Evolutionary conservation across 306 rosid genomes (phyloP).

Genomic region (Cicer judaicum): DNA sequence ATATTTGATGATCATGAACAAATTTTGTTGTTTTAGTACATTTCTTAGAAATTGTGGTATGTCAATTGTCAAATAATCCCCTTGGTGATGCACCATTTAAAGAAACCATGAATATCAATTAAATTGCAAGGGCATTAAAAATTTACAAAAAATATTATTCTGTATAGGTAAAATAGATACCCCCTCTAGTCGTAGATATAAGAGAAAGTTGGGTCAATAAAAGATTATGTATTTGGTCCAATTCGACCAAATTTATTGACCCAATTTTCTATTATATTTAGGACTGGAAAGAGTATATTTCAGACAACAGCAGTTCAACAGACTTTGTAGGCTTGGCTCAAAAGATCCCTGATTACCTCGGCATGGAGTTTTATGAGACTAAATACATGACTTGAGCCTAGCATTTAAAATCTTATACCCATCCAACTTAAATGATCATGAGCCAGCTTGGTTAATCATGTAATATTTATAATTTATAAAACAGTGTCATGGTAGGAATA

Average conservation of each 20-base stretch:
- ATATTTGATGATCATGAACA: neutral
- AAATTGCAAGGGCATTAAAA: conserved; percentile 13
- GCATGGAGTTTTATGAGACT: conserved; percentile 17
- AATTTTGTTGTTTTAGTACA: conserved; percentile 1
- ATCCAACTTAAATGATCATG: conserved; percentile 19
- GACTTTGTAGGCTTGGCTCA: neutral
- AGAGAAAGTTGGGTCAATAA: too few relatives aligned
- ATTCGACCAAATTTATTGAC: too few relatives aligned
- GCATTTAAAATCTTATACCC: conserved; percentile 16
- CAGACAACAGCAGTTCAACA: neutral
- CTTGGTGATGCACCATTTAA: conserved; percentile 15
- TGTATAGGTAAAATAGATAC: neutral
- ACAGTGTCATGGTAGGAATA: neutral
- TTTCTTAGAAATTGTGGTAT: conserved; percentile 7
- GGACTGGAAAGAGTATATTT: too few relatives aligned
- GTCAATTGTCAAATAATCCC: conserved; percentile 29
- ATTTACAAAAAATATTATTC: neutral
- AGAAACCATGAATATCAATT: conserved; percentile 27
- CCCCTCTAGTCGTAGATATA: too few relatives aligned
- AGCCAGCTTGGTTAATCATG: conserved; percentile 14
- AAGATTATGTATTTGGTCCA: too few relatives aligned
- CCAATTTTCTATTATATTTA: too few relatives aligned
- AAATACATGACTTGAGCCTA: neutral
- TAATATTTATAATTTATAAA: neutral
- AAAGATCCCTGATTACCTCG: neutral